Evolutionary conservation across 441 rosid genomes (phyloP).

Genomic region (Gossypium gossypioides): DNA sequence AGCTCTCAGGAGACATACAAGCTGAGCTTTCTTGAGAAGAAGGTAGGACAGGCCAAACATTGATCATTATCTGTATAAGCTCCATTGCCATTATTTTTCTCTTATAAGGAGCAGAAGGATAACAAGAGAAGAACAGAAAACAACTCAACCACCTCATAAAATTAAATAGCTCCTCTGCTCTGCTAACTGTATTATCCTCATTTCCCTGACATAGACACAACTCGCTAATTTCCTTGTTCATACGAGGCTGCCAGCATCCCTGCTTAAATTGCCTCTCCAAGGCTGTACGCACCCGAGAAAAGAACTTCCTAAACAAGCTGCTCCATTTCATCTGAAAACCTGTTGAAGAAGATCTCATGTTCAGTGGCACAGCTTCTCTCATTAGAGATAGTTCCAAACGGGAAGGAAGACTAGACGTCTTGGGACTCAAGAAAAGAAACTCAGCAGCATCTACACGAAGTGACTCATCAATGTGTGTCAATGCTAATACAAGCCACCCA

Average conservation of each 20-base stretch:
- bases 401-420: conserved; percentile 80
- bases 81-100: conserved; percentile 97
- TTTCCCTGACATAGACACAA: conserved; percentile 20
- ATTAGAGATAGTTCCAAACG: conserved; percentile 66
- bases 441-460: conserved; percentile 95
- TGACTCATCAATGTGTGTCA: conserved; percentile 82
- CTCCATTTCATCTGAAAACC: conserved; percentile 99
- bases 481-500: conserved; percentile 76
- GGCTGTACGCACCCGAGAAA: conserved; percentile 78
- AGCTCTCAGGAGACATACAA: conserved; percentile 33
- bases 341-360: conserved; percentile 92
- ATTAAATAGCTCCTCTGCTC: conserved; percentile 67
- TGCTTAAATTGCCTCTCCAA: conserved; percentile 83
- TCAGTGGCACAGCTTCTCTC: conserved; percentile 76
- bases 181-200: conserved; percentile 30
- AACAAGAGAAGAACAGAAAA: conserved; percentile 80
- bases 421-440: conserved; percentile 82
- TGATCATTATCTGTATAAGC: conserved; percentile 71
- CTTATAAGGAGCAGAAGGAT: conserved; percentile 94
- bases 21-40: conserved; percentile 31
- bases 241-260: conserved; percentile 54
- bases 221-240: conserved; percentile 20
- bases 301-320: conserved; percentile 85
- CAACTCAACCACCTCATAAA: conserved; percentile 88
- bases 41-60: conserved; percentile 65